These are phyloP conservation scores for Ballota nigra DNA, from an alignment of 257 asterid species.

Conservation along the genomic window DNA sequence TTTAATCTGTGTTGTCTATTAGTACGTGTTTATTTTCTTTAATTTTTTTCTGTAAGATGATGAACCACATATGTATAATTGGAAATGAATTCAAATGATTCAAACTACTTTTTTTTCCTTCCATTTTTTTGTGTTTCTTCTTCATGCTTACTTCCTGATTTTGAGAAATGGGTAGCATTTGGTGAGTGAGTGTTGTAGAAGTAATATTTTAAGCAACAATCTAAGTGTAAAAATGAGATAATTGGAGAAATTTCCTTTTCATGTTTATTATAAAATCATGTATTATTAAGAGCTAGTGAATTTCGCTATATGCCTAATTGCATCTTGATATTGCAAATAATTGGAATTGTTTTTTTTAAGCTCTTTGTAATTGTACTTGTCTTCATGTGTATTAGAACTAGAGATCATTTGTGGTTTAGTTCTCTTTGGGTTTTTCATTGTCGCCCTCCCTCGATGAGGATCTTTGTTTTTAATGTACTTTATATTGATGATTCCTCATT, in stretches of 20 bases:
- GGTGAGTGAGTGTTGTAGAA: not conserved
- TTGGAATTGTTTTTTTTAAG: no score
- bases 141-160: not conserved
- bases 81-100: not conserved
- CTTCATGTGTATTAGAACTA: not conserved
- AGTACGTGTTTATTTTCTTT: not conserved
- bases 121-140: not conserved
- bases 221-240: not conserved
- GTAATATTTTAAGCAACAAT: no score
- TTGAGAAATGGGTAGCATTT: not conserved
- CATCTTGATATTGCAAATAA: not conserved
- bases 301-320: not conserved
- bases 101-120: not conserved
- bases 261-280: not conserved
- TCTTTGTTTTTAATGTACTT: not conserved
- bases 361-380: no score
- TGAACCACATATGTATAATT: not conserved
- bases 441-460: not conserved
- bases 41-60: not conserved
- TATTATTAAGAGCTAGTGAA: not conserved
- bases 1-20: not conserved
- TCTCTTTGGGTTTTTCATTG: not conserved
- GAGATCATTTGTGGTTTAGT: not conserved
- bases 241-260: not conserved
- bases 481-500: not conserved